Evolutionary conservation across 257 asterid species (phyloP).

Genomic region (Solanum appendiculatum): DNA sequence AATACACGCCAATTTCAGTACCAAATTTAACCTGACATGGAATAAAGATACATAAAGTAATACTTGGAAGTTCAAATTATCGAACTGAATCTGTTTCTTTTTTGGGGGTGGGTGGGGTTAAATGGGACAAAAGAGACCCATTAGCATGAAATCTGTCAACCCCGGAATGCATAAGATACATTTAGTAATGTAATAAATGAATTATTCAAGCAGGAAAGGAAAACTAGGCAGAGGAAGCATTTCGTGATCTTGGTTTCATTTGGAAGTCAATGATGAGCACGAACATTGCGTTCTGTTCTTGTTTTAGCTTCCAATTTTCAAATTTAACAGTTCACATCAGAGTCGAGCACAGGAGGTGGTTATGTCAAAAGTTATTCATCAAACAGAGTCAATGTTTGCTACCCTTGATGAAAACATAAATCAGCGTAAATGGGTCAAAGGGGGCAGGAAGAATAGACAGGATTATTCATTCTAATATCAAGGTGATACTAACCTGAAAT

Average conservation of each 20-base stretch:
- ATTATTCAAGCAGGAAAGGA: background rate
- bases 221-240: background rate
- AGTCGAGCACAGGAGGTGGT: background rate
- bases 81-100: background rate
- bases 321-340: background rate
- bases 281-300: background rate
- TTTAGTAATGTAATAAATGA: background rate
- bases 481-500: constrained; percentile 53
- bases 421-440: background rate
- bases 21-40: background rate
- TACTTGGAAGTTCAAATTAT: background rate
- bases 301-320: background rate
- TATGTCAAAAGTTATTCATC: background rate
- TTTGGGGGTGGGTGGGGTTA: background rate
- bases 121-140: background rate
- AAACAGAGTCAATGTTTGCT: background rate
- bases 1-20: background rate
- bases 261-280: background rate
- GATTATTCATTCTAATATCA: background rate
- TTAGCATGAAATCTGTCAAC: background rate
- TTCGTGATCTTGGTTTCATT: background rate
- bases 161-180: background rate
- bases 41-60: background rate
- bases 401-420: background rate
- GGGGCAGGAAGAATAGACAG: background rate